Conservation (phyloP, 192 early-diverging fungal species). For the Phycomyces blakesleeanus region DNA sequence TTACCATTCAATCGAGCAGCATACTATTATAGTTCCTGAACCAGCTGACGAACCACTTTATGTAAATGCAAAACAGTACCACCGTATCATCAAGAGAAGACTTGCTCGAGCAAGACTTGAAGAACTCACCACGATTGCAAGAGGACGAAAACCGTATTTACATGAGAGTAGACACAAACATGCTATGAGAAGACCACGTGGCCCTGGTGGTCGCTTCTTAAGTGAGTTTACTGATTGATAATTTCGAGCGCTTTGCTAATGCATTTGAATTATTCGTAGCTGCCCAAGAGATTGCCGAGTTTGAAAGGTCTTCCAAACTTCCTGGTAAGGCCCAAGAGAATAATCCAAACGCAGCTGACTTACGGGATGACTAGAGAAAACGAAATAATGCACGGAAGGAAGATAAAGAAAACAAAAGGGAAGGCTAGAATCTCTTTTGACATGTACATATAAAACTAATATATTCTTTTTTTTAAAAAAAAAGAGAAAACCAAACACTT, state of each 20-base stretch:
- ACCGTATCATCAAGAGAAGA: conserved; percentile 91
- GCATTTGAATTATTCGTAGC: conserved; percentile 19
- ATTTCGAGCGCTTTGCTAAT: neutral
- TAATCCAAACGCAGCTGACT: too few species aligned
- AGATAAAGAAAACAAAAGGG: too few species aligned
- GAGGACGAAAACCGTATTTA: conserved; percentile 85
- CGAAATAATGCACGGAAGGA: too few species aligned
- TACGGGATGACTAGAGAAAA: too few species aligned
- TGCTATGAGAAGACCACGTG: conserved; percentile 94
- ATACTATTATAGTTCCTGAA: neutral
- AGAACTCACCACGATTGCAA: conserved; percentile 67
- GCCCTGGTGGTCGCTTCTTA: conserved; percentile 94
- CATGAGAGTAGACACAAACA: conserved; percentile 97
- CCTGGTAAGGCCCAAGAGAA: neutral
- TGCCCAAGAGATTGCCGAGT: conserved; percentile 68
- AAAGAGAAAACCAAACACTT: too few species aligned
- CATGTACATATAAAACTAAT: too few species aligned
- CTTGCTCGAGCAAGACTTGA: conserved; percentile 82
- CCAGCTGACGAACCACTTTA: conserved; percentile 79
- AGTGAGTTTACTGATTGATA: conserved; percentile 31
- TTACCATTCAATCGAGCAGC: too few species aligned
- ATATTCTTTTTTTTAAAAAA: too few species aligned
- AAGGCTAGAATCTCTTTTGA: too few species aligned
- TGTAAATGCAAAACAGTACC: conserved; percentile 98
- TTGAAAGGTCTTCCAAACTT: conserved; percentile 37